Evolutionary conservation across 2,329 filamentous ascomycete genomes (phyloP), one percentile per base, ranked within the genome.

Genomic region (Endoconidiophora polonica): DNA sequence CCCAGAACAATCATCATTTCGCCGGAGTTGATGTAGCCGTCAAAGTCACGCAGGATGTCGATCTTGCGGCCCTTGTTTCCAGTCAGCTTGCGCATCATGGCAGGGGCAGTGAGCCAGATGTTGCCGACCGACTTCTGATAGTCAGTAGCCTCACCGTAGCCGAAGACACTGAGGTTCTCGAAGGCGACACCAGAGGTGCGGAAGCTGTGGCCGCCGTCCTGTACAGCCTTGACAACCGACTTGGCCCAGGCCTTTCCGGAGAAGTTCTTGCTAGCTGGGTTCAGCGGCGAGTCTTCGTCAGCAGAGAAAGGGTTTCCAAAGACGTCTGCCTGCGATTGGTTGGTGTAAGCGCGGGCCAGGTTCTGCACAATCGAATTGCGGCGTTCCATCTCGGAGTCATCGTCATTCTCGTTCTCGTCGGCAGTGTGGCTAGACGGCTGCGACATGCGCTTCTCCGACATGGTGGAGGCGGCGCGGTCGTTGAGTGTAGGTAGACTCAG

Each of bases 1-100:
- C 82, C 82, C 33, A 86, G 70, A 2, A 86, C 82, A 14, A 86
- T 78, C 24, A 86, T 65, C 79, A 86, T 83, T 68, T 86, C 82
- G 41, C 82, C 82, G 54, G 74, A 75, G 59, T 76, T 70, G 1
- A 86, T 77, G 0, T 85, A 59, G 23, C 81, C 81, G 55, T 85
- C 79, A 51, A 83, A 77, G 57, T 76, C 66, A 55, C 71, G 74
- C 54, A 86, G 63, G 56, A 86, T 86, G 57, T 86, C 77, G 55
- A 83, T 78, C 56, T 75, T 74, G 56, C 70, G 66, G 39, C 69
- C 69, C 55, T 71, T 56, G 38, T 75, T 57, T 3, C 74, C 74
- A 26, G 81, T 59, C 1, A 78, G 54, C 55, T 71, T 65, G 49
- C 70, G 68, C 1, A 64, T 59, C n/a, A 69, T 48, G 9, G 66